Base-by-base conservation (phyloP, 495 filamentous ascomycete genomes). In the Aspergillus affinis region DNA sequence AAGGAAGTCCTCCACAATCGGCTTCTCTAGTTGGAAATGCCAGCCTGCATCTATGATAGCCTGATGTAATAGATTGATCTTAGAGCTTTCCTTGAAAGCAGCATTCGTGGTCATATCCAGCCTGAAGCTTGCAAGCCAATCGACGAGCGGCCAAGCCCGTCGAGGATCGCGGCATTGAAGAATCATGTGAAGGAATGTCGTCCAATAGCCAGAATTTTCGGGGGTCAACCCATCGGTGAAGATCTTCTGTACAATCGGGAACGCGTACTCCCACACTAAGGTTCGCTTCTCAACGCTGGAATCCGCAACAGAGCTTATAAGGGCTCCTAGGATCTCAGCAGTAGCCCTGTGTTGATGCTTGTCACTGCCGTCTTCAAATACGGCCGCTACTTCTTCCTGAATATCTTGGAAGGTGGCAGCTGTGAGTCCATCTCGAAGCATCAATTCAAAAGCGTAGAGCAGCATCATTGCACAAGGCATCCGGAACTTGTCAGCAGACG, bases 291-390 rank as follows among this genome's bases (percentile, higher is more conserved):
- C 83, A 17, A 84, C 66, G 12, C 85, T 84, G 6, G 88, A 83
- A 55, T 96, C 91, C 3, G 84, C 75, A 48, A 91, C 88, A 32
- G 88, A 88, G 48, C 83, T 82, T 10, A 98, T 78, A 65, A 99
- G 69, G 21, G 90, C 91, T 19, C 90, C 91, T 17, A 99, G 80
- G 58, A 99, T 97, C 71, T 99, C 94, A 4, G 95, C 84, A 19
- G 93, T 96, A 8, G 95, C 95, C 48, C 94, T 89, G 69, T 99
- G 94, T 70, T 98, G 93, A 74, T 99, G 95, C 71, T 97, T 99
- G 66, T 99, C 94, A 61, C 86, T 92, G 26, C 95, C 93, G 75
- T 98, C 94, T 21, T 88, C 93, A 64, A 88, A 97, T 3, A 93
- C 85, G 1, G 78, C 80, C 57, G 82, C 78, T 20, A 88, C 82